These are phyloP conservation scores for Suhomyces chickasaworum DNA, from an alignment of 1,139 yeast species.

Conservation along the genomic window DNA sequence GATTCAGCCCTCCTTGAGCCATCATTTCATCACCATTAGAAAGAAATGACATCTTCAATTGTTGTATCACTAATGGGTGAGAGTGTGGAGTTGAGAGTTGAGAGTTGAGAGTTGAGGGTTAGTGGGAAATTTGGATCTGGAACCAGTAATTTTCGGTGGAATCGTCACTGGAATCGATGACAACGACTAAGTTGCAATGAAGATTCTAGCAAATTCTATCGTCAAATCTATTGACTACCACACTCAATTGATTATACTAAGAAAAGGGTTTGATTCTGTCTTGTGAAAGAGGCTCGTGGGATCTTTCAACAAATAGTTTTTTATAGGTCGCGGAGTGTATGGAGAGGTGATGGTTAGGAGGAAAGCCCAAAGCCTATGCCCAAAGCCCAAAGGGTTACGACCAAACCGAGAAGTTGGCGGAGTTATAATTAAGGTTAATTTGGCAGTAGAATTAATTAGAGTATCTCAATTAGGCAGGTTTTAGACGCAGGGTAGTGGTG, in stretches of 20 bases:
- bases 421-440: too few relatives aligned
- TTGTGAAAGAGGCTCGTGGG: conserved; percentile 1
- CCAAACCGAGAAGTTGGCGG: neutral
- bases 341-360: neutral
- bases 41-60: conserved; percentile 7
- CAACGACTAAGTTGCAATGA: neutral
- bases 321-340: conserved; percentile 5
- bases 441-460: too few relatives aligned
- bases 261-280: neutral
- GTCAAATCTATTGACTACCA: neutral
- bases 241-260: neutral
- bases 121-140: too few relatives aligned
- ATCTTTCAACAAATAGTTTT: conserved; percentile 3
- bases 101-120: too few relatives aligned
- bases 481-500: too few relatives aligned
- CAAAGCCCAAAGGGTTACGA: conserved; percentile 1
- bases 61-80: neutral
- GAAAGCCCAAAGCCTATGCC: conserved; percentile 2
- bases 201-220: neutral
- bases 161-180: neutral
- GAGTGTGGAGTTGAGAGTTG: neutral
- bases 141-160: neutral
- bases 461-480: too few relatives aligned
- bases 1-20: neutral
- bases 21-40: conserved; percentile 1